These are phyloP conservation scores for Coemansia sp. DNA, from an alignment of 192 early-diverging fungal species.

Conservation along the genomic window DNA sequence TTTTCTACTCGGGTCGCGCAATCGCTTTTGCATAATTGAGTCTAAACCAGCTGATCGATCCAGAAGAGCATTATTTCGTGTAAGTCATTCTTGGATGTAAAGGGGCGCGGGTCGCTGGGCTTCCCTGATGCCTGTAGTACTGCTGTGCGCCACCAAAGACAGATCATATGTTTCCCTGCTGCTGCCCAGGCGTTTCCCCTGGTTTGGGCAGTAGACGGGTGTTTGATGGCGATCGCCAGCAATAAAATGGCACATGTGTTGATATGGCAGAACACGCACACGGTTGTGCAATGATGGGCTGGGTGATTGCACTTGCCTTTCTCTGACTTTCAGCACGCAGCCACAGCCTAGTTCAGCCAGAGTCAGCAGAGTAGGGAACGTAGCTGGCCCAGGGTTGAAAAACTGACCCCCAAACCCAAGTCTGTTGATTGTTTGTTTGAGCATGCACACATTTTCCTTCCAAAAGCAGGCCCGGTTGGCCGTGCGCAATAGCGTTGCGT, in stretches of 20 bases:
- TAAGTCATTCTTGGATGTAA: not conserved
- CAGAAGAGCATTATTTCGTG: not conserved
- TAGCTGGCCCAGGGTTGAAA: not conserved
- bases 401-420: not conserved
- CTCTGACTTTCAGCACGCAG: not conserved
- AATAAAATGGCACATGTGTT: not conserved
- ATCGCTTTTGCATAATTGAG: not conserved
- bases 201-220: not conserved
- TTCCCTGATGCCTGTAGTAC: not conserved
- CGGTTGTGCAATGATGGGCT: not conserved
- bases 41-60: constrained; percentile 1
- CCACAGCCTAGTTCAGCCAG: not conserved
- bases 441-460: constrained; percentile 3
- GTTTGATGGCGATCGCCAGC: not conserved
- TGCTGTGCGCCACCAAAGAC: not conserved
- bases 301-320: not conserved
- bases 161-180: not conserved
- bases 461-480: not conserved
- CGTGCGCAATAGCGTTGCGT: not conserved
- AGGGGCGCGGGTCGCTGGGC: not conserved
- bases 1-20: not conserved
- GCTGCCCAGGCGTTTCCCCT: not conserved
- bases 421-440: constrained; percentile 8
- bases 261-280: not conserved
- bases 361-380: not conserved